These are phyloP conservation scores for Aspergillus sp. DNA, from an alignment of 2,329 filamentous ascomycete species.

Conservation along the genomic window DNA sequence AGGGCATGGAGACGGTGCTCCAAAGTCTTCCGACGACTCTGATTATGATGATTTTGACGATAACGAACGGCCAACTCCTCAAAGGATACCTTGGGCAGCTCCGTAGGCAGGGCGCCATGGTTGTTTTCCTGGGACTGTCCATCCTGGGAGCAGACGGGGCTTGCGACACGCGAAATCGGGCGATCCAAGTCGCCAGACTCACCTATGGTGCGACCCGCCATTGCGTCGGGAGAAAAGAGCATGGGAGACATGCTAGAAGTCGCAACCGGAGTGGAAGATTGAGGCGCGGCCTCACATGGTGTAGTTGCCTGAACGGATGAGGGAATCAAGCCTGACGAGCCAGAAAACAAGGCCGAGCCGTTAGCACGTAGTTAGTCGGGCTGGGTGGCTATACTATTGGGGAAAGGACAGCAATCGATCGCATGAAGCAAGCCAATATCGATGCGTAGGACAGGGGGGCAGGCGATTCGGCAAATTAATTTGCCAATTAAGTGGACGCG, in stretches of 20 bases:
- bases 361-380: constrained; percentile 10
- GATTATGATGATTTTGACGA: constrained; percentile 45
- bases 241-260: constrained; percentile 27
- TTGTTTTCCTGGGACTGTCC: constrained; percentile 17
- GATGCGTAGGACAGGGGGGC: constrained; percentile 1
- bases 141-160: constrained; percentile 22
- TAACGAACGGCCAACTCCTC: constrained; percentile 47
- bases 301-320: constrained; percentile 31
- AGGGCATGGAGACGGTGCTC: constrained; percentile 43
- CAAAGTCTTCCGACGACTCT: constrained; percentile 42
- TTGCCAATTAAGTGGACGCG: not conserved
- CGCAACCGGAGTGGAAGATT: constrained; percentile 26
- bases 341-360: constrained; percentile 10
- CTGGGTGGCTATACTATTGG: not conserved
- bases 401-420: not conserved
- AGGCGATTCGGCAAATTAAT: constrained; percentile 3
- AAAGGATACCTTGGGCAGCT: constrained; percentile 40
- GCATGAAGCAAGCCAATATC: not conserved
- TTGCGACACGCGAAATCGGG: constrained; percentile 29
- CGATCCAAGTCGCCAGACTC: constrained; percentile 38
- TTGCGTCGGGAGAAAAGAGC: constrained; percentile 19
- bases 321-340: constrained; percentile 24
- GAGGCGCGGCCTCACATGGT: constrained; percentile 37
- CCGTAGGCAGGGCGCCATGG: constrained; percentile 18
- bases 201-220: constrained; percentile 32